Conservation (phyloP, 306 rosid species). For the Geum urbanum region DNA sequence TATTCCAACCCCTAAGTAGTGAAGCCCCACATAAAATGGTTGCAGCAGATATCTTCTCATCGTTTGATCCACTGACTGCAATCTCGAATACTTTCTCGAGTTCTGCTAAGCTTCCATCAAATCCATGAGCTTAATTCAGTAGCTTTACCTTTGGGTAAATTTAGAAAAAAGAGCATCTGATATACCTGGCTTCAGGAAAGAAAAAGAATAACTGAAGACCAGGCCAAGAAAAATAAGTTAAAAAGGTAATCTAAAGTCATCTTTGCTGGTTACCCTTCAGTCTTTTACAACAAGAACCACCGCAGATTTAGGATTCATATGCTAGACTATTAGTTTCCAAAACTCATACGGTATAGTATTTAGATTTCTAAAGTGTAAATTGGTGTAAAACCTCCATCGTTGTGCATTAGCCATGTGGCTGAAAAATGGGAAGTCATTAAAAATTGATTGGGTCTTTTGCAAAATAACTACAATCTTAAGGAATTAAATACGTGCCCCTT, state of each 20-base stretch:
- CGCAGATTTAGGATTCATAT: slow-evolving; percentile 7
- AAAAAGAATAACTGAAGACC: slow-evolving; percentile 75
- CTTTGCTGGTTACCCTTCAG: slow-evolving; percentile 23
- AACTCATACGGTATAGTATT: too few relatives aligned
- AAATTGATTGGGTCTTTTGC: neutral
- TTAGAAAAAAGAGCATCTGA: slow-evolving; percentile 91
- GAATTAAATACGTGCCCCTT: neutral
- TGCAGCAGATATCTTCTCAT: slow-evolving; percentile 89
- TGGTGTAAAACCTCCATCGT: neutral
- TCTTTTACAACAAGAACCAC: slow-evolving; percentile 3
- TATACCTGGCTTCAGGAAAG: slow-evolving; percentile 85
- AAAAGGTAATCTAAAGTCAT: slow-evolving; percentile 33
- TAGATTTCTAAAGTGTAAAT: neutral
- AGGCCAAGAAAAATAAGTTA: slow-evolving; percentile 36
- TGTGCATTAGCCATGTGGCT: neutral
- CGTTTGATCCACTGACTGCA: slow-evolving; percentile 82
- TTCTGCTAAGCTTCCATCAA: slow-evolving; percentile 99
- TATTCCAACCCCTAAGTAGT: slow-evolving; percentile 84
- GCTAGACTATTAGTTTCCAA: neutral
- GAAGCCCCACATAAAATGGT: slow-evolving; percentile 93
- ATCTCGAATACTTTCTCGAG: slow-evolving; percentile 80
- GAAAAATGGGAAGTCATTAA: neutral
- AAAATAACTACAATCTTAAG: neutral
- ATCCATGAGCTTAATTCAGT: slow-evolving; percentile 99
- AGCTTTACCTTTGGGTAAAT: slow-evolving; percentile 75